Evolutionary conservation across 371 early-diverging fungal genomes (phyloP).

Genomic region (Conidiobolus incongruus): DNA sequence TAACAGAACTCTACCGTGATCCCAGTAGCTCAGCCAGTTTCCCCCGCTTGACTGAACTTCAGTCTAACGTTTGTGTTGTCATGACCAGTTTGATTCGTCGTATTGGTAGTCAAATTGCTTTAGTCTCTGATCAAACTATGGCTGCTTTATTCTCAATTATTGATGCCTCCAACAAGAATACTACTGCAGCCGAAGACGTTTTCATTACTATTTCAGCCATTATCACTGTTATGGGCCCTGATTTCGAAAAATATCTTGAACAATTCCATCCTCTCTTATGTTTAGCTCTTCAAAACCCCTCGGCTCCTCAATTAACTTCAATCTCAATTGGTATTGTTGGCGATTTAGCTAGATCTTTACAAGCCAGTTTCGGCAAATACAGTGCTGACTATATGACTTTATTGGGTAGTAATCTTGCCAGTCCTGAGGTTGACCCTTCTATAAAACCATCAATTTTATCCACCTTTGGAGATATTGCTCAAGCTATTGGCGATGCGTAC

Average conservation of each 20-base stretch:
- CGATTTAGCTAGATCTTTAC: conserved; percentile 80
- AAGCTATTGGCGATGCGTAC: conserved; percentile 79
- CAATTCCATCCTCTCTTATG: conserved; percentile 63
- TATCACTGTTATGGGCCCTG: conserved; percentile 49
- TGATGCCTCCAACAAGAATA: conserved; percentile 35
- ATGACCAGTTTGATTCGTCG: conserved; percentile 59
- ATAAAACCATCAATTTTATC: conserved; percentile 87
- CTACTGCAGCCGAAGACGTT: conserved; percentile 81
- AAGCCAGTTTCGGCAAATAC: conserved; percentile 37
- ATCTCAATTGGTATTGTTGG: conserved; percentile 89
- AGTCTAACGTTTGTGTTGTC: conserved; percentile 73
- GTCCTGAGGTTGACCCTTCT: conserved; percentile 46
- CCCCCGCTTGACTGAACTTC: conserved; percentile 31
- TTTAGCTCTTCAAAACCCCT: conserved; percentile 60
- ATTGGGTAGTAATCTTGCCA: conserved; percentile 53
- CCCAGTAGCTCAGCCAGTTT: conserved; percentile 40
- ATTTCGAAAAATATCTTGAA: conserved; percentile 69
- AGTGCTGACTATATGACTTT: conserved; percentile 66
- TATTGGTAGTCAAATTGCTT: conserved; percentile 33
- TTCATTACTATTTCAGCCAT: conserved; percentile 77
- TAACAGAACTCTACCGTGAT: conserved; percentile 37
- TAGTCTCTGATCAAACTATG: conserved; percentile 75
- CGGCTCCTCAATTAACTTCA: conserved; percentile 68
- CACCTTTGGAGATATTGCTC: conserved; percentile 92
- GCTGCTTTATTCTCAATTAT: conserved; percentile 44